These are phyloP conservation scores for Rhizopogon salebrosus DNA, from an alignment of 768 basidiomycete genomes.

Conservation along the genomic window DNA sequence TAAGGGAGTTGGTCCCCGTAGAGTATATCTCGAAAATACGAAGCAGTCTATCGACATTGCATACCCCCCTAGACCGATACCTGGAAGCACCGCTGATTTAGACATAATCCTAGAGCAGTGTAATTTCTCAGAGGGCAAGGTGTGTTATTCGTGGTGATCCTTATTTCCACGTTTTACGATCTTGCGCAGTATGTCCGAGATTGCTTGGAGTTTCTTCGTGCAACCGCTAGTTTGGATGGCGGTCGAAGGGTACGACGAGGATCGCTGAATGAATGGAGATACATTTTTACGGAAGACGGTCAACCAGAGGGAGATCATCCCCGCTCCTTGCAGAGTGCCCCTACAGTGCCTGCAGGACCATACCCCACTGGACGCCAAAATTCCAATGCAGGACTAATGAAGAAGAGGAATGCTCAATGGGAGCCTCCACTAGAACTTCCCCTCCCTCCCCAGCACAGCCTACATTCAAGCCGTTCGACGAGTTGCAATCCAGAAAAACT, in stretches of 20 bases:
- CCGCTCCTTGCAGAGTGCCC: conserved; percentile 5
- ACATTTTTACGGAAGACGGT: conserved; percentile 63
- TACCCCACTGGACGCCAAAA: conserved; percentile 31
- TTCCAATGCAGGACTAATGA: conserved; percentile 49
- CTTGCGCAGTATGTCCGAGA: conserved; percentile 81
- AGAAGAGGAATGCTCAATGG: conserved; percentile 55
- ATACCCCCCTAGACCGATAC: conserved; percentile 79
- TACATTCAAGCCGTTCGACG: conserved; percentile 30
- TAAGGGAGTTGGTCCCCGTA: conserved; percentile 65
- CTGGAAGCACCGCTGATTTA: conserved; percentile 82
- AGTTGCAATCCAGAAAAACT: conserved; percentile 77
- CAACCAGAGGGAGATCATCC: conserved; percentile 13
- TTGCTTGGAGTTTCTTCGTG: conserved; percentile 83
- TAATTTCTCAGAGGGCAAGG: conserved; percentile 73
- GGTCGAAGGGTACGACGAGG: conserved; percentile 68
- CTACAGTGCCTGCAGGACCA: conserved; percentile 16
- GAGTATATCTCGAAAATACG: conserved; percentile 69
- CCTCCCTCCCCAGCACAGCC: conserved; percentile 38
- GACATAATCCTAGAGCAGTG: conserved; percentile 85
- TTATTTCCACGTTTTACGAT: not conserved
- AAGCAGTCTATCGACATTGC: conserved; percentile 55
- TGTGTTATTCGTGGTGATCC: conserved; percentile 19
- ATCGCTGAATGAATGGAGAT: conserved; percentile 70
- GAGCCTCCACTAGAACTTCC: conserved; percentile 51
- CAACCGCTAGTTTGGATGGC: conserved; percentile 82